Percentiles rank a stretch among this genome's conserved stretches.
Conservation (phyloP, 805 yeast species). For the Lipomyces japonicus region DNA sequence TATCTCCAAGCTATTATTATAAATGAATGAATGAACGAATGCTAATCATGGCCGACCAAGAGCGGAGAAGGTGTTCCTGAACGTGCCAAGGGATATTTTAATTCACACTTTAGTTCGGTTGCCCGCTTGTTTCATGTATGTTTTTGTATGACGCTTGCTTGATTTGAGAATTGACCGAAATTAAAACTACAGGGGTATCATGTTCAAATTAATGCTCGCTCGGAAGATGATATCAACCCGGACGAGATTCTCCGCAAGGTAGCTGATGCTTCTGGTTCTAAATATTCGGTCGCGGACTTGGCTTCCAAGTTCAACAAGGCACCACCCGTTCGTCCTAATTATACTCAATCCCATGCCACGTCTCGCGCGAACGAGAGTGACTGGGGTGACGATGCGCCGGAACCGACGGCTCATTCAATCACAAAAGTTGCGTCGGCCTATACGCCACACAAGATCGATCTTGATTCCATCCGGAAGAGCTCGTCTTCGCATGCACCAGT, state of each 20-base stretch:
- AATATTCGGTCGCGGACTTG: conserved; percentile 57
- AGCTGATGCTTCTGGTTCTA: conserved; percentile 91
- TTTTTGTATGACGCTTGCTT: conserved; percentile 30
- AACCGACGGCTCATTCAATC: conserved; percentile 33
- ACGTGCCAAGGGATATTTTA: conserved; percentile 43
- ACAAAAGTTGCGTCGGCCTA: conserved; percentile 49
- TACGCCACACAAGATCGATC: conserved; percentile 39
- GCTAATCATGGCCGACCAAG: conserved; percentile 8
- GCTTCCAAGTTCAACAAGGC: conserved; percentile 30
- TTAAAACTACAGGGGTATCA: conserved; percentile 62
- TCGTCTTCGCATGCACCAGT: conserved; percentile 12
- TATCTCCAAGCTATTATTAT: neutral
- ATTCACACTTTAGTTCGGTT: conserved; percentile 42
- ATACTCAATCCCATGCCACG: conserved; percentile 32
- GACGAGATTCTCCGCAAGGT: conserved; percentile 70
- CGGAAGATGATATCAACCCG: conserved; percentile 80
- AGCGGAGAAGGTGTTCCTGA: conserved; percentile 93
- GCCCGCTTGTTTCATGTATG: conserved; percentile 38
- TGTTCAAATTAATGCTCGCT: conserved; percentile 95
- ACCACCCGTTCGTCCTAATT: conserved; percentile 37
- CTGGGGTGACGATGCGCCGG: conserved; percentile 63
- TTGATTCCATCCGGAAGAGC: conserved; percentile 36
- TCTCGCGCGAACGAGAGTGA: conserved; percentile 49
- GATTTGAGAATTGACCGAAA: neutral
- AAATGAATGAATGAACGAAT: neutral